Evolutionary conservation across 1,284 basidiomycete species (phyloP).

Genomic region (Rugosomyces carneus): DNA sequence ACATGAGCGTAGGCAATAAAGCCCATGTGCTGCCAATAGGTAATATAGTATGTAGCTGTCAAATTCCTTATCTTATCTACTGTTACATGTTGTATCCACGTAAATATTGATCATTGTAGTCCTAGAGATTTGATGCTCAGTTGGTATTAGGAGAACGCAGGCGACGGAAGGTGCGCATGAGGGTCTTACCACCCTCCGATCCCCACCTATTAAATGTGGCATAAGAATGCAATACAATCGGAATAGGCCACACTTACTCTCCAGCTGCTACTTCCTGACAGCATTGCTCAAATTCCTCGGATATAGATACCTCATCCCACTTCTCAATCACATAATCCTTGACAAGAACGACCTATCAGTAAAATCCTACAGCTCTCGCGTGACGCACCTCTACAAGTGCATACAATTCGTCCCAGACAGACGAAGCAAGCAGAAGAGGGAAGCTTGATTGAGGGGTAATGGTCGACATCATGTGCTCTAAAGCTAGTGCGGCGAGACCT

Average conservation of each 20-base stretch:
- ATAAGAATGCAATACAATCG: constrained; percentile 13
- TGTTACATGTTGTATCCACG: constrained; percentile 63
- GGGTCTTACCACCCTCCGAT: constrained; percentile 57
- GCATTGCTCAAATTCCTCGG: constrained; percentile 59
- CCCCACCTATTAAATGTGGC: constrained; percentile 50
- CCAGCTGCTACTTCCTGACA: constrained; percentile 65
- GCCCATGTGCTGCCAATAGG: neutral
- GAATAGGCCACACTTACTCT: constrained; percentile 44
- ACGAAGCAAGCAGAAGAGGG: constrained; percentile 62
- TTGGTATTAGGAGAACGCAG: constrained; percentile 46
- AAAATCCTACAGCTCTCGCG: neutral
- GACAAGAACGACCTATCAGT: neutral
- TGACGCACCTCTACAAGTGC: constrained; percentile 47
- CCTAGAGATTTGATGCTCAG: neutral
- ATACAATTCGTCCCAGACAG: constrained; percentile 60
- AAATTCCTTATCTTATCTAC: constrained; percentile 23
- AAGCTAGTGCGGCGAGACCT: constrained; percentile 57
- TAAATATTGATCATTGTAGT: no score
- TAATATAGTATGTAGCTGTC: no score
- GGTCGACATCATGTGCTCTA: constrained; percentile 71
- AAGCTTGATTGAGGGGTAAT: constrained; percentile 71
- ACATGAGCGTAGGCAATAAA: constrained; percentile 19
- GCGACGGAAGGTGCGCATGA: constrained; percentile 59
- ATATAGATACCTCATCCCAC: constrained; percentile 62
- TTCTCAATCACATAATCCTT: constrained; percentile 65